Evolutionary conservation across 2,329 filamentous ascomycete species (phyloP).

Genomic region (Pseudocercospora musae): DNA sequence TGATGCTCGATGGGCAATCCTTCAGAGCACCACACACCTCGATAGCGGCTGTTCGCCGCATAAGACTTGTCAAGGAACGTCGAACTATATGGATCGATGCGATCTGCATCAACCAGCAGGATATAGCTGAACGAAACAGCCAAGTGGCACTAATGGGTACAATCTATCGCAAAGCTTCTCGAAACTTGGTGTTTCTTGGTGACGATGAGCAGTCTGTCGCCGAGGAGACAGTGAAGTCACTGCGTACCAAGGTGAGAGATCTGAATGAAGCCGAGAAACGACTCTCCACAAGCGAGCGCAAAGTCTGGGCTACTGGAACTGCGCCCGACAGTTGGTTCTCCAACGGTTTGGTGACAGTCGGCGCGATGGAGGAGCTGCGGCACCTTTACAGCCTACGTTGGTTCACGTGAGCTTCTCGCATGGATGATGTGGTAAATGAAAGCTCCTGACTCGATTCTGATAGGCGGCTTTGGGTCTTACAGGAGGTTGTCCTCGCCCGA

Average conservation of each 20-base stretch:
- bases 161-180: neutral
- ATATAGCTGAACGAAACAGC: neutral
- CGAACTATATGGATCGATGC: neutral
- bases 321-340: neutral
- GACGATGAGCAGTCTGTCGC: neutral
- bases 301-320: neutral
- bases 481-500: neutral
- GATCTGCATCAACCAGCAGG: neutral
- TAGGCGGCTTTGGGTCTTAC: neutral
- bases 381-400: neutral
- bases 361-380: neutral
- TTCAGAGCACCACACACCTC: neutral
- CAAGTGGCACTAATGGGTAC: neutral
- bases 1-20: neutral
- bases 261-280: neutral
- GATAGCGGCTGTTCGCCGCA: neutral
- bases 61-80: neutral
- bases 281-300: neutral
- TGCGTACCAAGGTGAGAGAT: neutral
- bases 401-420: neutral
- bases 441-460: neutral
- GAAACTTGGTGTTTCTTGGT: neutral
- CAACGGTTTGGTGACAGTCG: neutral
- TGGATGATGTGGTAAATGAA: neutral
- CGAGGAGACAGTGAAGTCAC: neutral